A percentile compares a stretch with the other conserved stretches of the same genome.
Conservation (phyloP, 768 basidiomycete genomes). For the Tulasnella sp. region DNA sequence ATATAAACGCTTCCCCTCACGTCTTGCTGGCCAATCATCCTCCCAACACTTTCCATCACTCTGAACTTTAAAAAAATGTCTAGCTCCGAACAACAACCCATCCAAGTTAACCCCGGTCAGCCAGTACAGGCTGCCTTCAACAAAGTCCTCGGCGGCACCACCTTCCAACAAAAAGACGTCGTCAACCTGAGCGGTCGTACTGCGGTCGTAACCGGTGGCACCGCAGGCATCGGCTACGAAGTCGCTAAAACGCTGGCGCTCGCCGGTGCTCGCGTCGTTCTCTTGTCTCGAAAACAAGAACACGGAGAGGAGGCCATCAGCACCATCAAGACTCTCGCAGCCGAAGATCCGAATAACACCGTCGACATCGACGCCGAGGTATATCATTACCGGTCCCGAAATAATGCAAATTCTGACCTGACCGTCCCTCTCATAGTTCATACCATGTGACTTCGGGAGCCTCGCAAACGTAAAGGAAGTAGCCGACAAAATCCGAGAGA, state of each 20-base stretch:
- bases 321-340: constrained; percentile 30
- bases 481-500: constrained; percentile 32
- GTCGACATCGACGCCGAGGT: constrained; percentile 17
- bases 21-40: neutral
- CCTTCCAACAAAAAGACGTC: constrained; percentile 25
- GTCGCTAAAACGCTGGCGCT: constrained; percentile 35
- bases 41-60: neutral
- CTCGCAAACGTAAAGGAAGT: constrained; percentile 34
- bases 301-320: constrained; percentile 33
- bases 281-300: constrained; percentile 33
- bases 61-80: neutral
- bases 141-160: constrained; percentile 22
- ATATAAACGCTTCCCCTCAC: neutral
- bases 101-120: constrained; percentile 23
- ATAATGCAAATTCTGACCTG: neutral
- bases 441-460: constrained; percentile 35
- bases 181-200: constrained; percentile 18
- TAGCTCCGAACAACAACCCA: constrained; percentile 6
- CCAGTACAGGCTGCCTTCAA: constrained; percentile 22
- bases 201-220: constrained; percentile 37
- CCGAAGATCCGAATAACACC: constrained; percentile 23
- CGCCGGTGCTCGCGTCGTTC: constrained; percentile 34
- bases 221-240: constrained; percentile 36
- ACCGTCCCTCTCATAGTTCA: neutral
- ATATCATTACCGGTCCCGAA: neutral